Percentiles rank a stretch among this genome's conserved stretches.
Conservation (phyloP, 306 rosid species). For the Macrotyloma uniflorum region DNA sequence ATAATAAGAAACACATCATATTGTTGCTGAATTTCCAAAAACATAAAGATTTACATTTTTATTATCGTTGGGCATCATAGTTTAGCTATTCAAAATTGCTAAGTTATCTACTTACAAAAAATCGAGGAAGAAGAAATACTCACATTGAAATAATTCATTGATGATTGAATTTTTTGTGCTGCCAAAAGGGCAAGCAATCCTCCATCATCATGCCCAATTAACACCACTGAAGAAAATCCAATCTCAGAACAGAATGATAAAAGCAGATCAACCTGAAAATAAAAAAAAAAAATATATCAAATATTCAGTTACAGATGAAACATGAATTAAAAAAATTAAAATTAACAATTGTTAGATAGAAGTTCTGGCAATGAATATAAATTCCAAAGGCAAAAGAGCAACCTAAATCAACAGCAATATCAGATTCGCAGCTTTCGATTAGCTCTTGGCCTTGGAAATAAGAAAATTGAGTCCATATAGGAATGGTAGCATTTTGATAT, state of each 20-base stretch:
- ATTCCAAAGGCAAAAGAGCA: not conserved
- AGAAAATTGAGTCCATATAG: not conserved
- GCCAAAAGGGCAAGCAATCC: slow-evolving; percentile 85
- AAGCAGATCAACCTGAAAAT: slow-evolving; percentile 42
- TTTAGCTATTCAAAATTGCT: slow-evolving; percentile 11
- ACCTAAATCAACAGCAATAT: not conserved
- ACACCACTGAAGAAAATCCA: slow-evolving; percentile 41
- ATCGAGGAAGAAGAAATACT: slow-evolving; percentile 33
- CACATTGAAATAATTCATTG: slow-evolving; percentile 64
- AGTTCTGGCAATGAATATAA: not conserved
- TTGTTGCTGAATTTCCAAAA: slow-evolving; percentile 15
- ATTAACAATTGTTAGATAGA: not conserved
- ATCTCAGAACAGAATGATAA: slow-evolving; percentile 45
- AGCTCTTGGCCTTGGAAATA: slow-evolving; percentile 12
- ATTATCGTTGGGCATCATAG: not conserved
- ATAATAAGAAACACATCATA: not conserved
- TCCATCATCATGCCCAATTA: slow-evolving; percentile 94
- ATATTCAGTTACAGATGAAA: slow-evolving; percentile 7
- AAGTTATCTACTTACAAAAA: slow-evolving; percentile 21
- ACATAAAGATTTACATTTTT: not conserved
- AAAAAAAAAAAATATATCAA: not conserved
- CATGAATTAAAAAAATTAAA: not conserved
- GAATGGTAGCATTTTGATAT: slow-evolving; percentile 1
- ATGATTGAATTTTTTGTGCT: slow-evolving; percentile 63
- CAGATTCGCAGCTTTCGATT: not conserved